Percentiles rank a stretch among this genome's conserved stretches.
phyloP scores from a whole-genome alignment of 768 basidiomycete genomes.

The Sporobolomyces roseus region DNA sequence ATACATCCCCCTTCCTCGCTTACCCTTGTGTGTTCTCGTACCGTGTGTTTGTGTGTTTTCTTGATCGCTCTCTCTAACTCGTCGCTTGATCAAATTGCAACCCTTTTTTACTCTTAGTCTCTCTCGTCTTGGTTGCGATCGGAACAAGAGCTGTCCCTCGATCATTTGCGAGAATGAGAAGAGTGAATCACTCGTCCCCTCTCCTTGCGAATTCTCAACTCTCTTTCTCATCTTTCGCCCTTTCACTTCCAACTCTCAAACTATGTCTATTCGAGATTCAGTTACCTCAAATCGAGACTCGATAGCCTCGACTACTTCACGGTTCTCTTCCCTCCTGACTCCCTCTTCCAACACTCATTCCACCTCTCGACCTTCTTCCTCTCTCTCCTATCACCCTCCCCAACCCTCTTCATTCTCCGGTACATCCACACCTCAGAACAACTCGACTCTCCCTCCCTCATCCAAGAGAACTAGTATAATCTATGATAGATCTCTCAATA shows the following conservation, averaged over 20 bases:
- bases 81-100: neutral
- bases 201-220: neutral
- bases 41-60: no score
- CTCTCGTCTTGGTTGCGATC: no score
- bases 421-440: neutral
- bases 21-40: neutral
- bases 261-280: conserved; percentile 33
- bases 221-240: neutral
- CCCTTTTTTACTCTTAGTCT: no score
- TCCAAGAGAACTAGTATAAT: no score
- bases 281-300: conserved; percentile 25
- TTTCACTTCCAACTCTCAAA: neutral
- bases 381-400: no score
- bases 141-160: no score
- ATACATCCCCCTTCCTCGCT: neutral
- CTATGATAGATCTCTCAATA: no score
- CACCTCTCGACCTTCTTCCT: no score
- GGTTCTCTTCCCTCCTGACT: neutral
- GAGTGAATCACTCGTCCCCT: no score
- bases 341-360: neutral
- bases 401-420: no score
- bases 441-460: no score
- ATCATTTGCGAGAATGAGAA: no score
- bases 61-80: neutral
- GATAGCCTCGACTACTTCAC: conserved; percentile 1